Conservation (phyloP, 148 eudicot genomes). For the Rhododendron vialii region DNA sequence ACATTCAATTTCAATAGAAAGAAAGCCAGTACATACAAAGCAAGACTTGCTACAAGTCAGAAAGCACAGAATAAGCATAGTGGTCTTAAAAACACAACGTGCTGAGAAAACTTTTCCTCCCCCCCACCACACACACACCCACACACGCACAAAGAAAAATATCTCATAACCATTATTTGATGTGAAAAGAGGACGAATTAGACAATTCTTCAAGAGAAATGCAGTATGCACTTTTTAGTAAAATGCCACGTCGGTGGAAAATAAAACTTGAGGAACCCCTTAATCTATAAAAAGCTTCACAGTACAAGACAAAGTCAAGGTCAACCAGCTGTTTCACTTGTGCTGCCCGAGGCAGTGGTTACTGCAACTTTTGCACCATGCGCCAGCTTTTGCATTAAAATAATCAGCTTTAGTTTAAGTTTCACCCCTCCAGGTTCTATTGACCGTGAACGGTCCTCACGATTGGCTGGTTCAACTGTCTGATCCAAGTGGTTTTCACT, state of each 20-base stretch:
- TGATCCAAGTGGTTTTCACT: background rate
- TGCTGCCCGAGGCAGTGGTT: background rate
- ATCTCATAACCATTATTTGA: background rate
- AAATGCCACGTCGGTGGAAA: background rate
- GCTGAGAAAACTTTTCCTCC: background rate
- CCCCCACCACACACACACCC: no score
- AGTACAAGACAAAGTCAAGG: background rate
- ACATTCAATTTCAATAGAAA: background rate
- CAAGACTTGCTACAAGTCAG: background rate
- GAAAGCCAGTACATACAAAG: slow-evolving; percentile 1
- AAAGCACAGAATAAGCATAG: background rate
- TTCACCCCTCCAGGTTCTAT: background rate
- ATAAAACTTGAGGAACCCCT: background rate
- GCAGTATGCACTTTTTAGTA: background rate
- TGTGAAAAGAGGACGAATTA: background rate
- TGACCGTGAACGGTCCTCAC: background rate
- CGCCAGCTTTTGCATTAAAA: no score
- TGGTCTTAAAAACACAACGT: background rate
- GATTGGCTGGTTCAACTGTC: background rate
- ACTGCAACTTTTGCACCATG: no score
- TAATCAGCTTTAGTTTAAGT: background rate
- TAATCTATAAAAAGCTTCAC: background rate
- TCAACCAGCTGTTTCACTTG: background rate
- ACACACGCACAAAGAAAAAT: no score
- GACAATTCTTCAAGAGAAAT: background rate